A percentile compares a stretch with the other conserved stretches of the same genome.
Conservation (phyloP, 768 basidiomycete genomes). For the Polyporus arcularius region DNA sequence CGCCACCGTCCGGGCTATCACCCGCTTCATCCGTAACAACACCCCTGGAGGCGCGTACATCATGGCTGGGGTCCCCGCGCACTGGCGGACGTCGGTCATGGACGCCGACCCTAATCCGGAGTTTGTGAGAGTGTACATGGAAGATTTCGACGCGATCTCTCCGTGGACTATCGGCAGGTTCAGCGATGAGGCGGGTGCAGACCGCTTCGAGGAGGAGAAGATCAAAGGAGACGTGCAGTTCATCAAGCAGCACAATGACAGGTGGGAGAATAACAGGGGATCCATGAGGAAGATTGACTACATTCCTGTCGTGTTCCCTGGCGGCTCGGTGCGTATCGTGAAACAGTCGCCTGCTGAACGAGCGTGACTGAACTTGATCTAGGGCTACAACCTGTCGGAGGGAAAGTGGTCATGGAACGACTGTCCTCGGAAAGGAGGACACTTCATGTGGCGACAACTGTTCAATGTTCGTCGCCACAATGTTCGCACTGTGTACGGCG, state of each 20-base stretch:
- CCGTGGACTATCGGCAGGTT: constrained; percentile 85
- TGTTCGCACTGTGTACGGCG: constrained; percentile 70
- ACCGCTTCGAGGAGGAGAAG: constrained; percentile 59
- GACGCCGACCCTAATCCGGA: constrained; percentile 72
- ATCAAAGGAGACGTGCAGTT: constrained; percentile 66
- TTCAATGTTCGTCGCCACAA: constrained; percentile 65
- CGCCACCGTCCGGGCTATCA: constrained; percentile 53
- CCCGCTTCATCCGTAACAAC: constrained; percentile 55
- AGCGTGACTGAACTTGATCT: background rate
- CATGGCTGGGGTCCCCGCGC: constrained; percentile 66
- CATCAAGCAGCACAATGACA: constrained; percentile 51
- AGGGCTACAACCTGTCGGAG: constrained; percentile 73
- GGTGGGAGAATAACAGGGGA: constrained; percentile 24
- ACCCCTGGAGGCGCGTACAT: constrained; percentile 78
- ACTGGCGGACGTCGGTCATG: constrained; percentile 71
- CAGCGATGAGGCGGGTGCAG: constrained; percentile 58
- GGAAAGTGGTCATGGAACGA: constrained; percentile 75
- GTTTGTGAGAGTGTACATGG: constrained; percentile 69
- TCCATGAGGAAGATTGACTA: constrained; percentile 63
- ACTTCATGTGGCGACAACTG: constrained; percentile 79
- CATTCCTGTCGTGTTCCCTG: constrained; percentile 82
- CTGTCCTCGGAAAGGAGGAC: constrained; percentile 70
- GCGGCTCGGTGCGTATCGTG: constrained; percentile 65
- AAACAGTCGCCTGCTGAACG: background rate
- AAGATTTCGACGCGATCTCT: constrained; percentile 77